A percentile compares a stretch with the other conserved stretches of the same genome.
Evolutionary conservation across 2,329 filamentous ascomycete species (phyloP).

Genomic region (Pyrenophora graminea): DNA sequence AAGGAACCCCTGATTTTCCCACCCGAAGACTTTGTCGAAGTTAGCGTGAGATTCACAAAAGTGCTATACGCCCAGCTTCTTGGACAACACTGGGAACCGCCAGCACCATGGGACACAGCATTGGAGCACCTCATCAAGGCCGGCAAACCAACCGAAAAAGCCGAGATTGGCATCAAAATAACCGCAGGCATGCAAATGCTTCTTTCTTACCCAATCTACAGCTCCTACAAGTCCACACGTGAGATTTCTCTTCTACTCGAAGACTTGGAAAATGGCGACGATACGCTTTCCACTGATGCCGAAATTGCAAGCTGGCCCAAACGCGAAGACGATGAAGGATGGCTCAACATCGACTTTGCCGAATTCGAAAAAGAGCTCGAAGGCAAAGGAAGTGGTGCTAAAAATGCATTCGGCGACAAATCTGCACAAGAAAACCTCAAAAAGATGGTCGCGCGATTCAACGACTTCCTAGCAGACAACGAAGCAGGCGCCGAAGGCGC

Average conservation of each 20-base stretch:
- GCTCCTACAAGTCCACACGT: slow-evolving; percentile 69
- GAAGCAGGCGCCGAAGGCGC: slow-evolving; percentile 79
- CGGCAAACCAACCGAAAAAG: slow-evolving; percentile 45
- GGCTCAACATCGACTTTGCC: slow-evolving; percentile 89
- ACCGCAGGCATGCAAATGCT: slow-evolving; percentile 91
- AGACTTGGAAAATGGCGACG: slow-evolving; percentile 74
- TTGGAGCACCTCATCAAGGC: slow-evolving; percentile 39
- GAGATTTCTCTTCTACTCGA: slow-evolving; percentile 78
- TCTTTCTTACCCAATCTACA: slow-evolving; percentile 67
- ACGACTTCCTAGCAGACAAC: slow-evolving; percentile 87
- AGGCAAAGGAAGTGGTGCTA: slow-evolving; percentile 46
- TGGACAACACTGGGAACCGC: slow-evolving; percentile 75
- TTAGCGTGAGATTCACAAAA: slow-evolving; percentile 82
- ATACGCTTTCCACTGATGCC: slow-evolving; percentile 68
- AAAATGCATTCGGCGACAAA: slow-evolving; percentile 62
- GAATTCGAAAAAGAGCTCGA: slow-evolving; percentile 84
- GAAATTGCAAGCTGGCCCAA: slow-evolving; percentile 75
- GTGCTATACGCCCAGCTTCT: slow-evolving; percentile 89
- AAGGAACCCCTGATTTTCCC: slow-evolving; percentile 64
- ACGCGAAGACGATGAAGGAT: slow-evolving; percentile 81
- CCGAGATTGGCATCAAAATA: slow-evolving; percentile 84
- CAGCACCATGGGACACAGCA: slow-evolving; percentile 60
- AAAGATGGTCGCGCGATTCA: slow-evolving; percentile 93
- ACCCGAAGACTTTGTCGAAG: slow-evolving; percentile 76
- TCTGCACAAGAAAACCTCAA: slow-evolving; percentile 75